Percentiles rank a stretch among this genome's conserved stretches.
These are phyloP conservation scores for Pseudogymnoascus sp. DNA, from an alignment of 2,329 filamentous ascomycete species.

Conservation along the genomic window DNA sequence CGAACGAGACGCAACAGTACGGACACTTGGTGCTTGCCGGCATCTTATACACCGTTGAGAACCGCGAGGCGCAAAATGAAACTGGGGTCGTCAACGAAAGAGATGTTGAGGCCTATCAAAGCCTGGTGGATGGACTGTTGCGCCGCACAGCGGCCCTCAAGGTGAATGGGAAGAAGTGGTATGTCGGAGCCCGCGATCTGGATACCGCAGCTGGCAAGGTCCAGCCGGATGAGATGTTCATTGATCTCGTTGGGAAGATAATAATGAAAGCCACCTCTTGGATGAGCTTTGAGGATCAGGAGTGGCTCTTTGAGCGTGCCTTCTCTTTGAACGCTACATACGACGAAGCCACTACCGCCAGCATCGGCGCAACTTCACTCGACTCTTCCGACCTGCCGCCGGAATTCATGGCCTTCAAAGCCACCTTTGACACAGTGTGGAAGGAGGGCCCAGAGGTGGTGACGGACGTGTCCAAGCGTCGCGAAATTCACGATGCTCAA, in stretches of 20 bases:
- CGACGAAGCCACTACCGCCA: too few species aligned
- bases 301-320: background rate
- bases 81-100: background rate
- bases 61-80: background rate
- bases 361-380: too few species aligned
- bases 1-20: background rate
- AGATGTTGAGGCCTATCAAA: background rate
- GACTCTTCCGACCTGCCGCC: too few species aligned
- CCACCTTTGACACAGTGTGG: too few species aligned
- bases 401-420: too few species aligned
- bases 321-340: background rate
- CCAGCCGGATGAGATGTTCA: conserved; percentile 10
- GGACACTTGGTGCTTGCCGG: background rate
- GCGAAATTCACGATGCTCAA: background rate
- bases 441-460: too few species aligned
- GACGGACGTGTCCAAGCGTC: too few species aligned
- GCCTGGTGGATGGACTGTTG: background rate
- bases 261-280: conserved; percentile 10
- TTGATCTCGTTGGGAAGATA: conserved; percentile 19
- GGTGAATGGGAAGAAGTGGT: background rate
- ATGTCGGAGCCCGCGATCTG: background rate
- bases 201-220: background rate
- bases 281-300: background rate
- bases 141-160: background rate
- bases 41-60: background rate